These are phyloP conservation scores for Leishmania martiniquensis DNA, from an alignment of 208 protist species.

Conservation along the genomic window DNA sequence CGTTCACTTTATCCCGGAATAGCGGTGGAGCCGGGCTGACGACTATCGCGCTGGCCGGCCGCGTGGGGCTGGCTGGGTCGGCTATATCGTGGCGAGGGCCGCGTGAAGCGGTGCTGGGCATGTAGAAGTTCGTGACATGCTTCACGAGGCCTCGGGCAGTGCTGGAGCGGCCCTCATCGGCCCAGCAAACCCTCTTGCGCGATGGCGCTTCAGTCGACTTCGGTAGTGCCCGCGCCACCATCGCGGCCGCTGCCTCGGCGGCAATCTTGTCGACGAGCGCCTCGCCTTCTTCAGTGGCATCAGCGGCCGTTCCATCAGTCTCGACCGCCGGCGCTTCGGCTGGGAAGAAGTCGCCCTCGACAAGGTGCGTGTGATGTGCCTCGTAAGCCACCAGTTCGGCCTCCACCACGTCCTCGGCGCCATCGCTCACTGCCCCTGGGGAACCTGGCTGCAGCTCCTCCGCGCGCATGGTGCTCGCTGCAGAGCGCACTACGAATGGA, in stretches of 20 bases:
- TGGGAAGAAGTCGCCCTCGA: slow-evolving; percentile 80
- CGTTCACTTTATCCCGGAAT: slow-evolving; percentile 50
- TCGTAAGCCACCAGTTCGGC: slow-evolving; percentile 36
- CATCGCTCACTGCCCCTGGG: slow-evolving; percentile 25
- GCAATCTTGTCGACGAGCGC: slow-evolving; percentile 19
- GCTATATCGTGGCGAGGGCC: slow-evolving; percentile 6
- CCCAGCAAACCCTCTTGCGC: slow-evolving; percentile 63
- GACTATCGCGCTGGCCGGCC: slow-evolving; percentile 18
- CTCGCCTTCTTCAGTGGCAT: slow-evolving; percentile 3
- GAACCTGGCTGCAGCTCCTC: slow-evolving; percentile 14
- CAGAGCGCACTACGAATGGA: neutral
- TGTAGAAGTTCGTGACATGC: slow-evolving; percentile 65
- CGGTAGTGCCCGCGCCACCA: neutral
- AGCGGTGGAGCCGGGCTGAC: slow-evolving; percentile 39
- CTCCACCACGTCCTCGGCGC: slow-evolving; percentile 48
- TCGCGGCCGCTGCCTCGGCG: slow-evolving; percentile 11
- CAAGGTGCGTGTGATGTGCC: slow-evolving; percentile 45
- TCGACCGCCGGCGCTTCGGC: slow-evolving; percentile 29
- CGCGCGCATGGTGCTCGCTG: neutral
- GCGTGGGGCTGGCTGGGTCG: slow-evolving; percentile 26
- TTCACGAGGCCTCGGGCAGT: slow-evolving; percentile 39
- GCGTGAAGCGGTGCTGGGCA: slow-evolving; percentile 38
- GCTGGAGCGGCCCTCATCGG: slow-evolving; percentile 33
- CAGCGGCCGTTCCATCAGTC: slow-evolving; percentile 1
- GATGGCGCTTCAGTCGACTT: slow-evolving; percentile 11